Percentiles rank a stretch among this genome's conserved stretches.
These are phyloP conservation scores for Lasiodiplodia sp. DNA, from an alignment of 2,329 filamentous ascomycete genomes.

Conservation along the genomic window DNA sequence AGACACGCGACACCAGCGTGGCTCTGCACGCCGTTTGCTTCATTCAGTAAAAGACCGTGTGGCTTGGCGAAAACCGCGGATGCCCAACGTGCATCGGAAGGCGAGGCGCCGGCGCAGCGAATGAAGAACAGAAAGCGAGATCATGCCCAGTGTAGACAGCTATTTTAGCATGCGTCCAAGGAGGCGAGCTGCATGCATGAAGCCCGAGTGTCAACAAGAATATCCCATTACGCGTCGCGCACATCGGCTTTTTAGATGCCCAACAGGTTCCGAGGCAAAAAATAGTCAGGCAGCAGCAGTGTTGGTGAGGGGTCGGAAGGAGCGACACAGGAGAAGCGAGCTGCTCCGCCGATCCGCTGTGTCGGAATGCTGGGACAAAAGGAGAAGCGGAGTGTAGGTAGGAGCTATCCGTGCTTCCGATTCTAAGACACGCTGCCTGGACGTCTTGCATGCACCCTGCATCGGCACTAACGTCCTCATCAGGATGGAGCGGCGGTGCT, in stretches of 20 bases:
- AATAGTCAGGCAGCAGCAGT: background rate
- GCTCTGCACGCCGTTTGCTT: too few species aligned
- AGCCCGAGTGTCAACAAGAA: background rate
- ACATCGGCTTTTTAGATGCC: background rate
- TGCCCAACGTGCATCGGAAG: too few species aligned
- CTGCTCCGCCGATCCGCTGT: background rate
- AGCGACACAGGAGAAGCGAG: background rate
- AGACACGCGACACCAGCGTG: too few species aligned
- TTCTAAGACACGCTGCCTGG: background rate
- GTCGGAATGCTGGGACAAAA: slow-evolving; percentile 9
- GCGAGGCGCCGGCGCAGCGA: too few species aligned
- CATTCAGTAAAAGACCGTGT: too few species aligned
- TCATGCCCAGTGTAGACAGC: too few species aligned
- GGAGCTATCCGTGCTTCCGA: background rate
- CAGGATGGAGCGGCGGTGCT: background rate
- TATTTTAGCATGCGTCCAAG: background rate
- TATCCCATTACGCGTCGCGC: background rate
- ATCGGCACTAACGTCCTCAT: background rate
- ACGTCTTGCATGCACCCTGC: background rate
- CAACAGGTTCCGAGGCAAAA: background rate
- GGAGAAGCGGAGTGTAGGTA: slow-evolving; percentile 12
- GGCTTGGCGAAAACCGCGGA: too few species aligned
- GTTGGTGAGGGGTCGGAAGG: background rate
- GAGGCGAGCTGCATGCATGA: background rate
- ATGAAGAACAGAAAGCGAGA: too few species aligned